Evolutionary conservation across 495 filamentous ascomycete species (phyloP), one percentile per base, ranked within the genome.

Genomic region (Penicillium salamii): DNA sequence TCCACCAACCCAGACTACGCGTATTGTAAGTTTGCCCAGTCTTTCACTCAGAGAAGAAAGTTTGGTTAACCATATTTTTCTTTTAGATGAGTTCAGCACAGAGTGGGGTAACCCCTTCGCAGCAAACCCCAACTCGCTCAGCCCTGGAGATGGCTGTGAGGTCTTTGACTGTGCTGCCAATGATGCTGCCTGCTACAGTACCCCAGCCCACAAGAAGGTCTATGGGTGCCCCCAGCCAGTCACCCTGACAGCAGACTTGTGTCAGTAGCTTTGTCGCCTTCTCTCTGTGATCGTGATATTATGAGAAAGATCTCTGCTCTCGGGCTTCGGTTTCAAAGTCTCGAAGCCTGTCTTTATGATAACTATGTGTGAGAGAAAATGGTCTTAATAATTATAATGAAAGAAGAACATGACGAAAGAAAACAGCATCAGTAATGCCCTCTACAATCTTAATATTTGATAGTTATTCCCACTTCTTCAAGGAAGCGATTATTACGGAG

Each of bases 81-180:
- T 19, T 40, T 49, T 41, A 64, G 62, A 65, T 49, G 55, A 65
- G 43, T 33, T 65, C 15, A 65, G 55, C 55, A 55, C 59, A 20
- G 55, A 65, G 50, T 65, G 51, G 53, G 62, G 62, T 18, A 65
- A 65, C 39, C 62, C 59, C 41, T 65, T 65, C 40, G 62, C 62
- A 18, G 59, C 55, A 34, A 40, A 46, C 32, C 45, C 59, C 12
- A 65, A 65, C 49, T 57, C 62, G 21, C 56, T 65, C 19, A 62
- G 55, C 40, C 59, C 62, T 17, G 62, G 62, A 3, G 62, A 55
- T 6, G 62, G 62, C 37, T 65, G 59, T 53, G 51, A 59, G 38
- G 46, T 32, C 37, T 62, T 65, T 49, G 59, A 62, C 53, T 65
- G 62, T 53, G 59, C 55, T 13, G 59, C 62, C 14, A 54, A 62